These are phyloP conservation scores for Neoboletus magnificus DNA, from an alignment of 768 basidiomycete species.

Conservation along the genomic window DNA sequence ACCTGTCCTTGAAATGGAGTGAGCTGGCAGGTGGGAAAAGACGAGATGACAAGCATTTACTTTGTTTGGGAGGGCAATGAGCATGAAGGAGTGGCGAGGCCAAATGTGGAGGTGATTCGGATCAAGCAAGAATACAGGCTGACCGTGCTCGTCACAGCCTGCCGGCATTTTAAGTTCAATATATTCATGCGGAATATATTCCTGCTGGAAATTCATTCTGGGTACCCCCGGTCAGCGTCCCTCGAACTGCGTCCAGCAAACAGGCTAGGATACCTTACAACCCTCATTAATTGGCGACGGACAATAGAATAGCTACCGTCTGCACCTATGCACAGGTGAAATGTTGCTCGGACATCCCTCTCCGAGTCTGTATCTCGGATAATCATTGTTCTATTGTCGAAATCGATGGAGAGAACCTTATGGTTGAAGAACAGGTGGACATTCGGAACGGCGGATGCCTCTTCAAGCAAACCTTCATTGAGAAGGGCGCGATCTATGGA, in stretches of 20 bases:
- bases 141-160: conserved; percentile 56
- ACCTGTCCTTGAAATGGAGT: conserved; percentile 68
- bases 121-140: conserved; percentile 77
- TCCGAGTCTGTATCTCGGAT: conserved; percentile 46
- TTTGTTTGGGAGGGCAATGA: conserved; percentile 97
- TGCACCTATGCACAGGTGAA: conserved; percentile 85
- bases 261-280: conserved; percentile 64
- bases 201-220: conserved; percentile 94
- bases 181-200: conserved; percentile 95
- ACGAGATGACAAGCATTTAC: conserved; percentile 42
- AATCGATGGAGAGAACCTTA: conserved; percentile 75
- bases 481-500: conserved; percentile 88
- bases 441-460: conserved; percentile 59
- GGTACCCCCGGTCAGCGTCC: conserved; percentile 20
- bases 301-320: conserved; percentile 94
- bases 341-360: conserved; percentile 45
- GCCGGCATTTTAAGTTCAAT: conserved; percentile 95
- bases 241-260: conserved; percentile 4
- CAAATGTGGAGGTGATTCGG: conserved; percentile 97
- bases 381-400: conserved; percentile 57
- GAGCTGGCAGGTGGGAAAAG: conserved; percentile 26
- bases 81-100: conserved; percentile 99
- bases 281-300: conserved; percentile 92
- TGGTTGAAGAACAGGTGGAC: conserved; percentile 76
- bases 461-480: conserved; percentile 80